A percentile compares a stretch with the other conserved stretches of the same genome.
These are phyloP conservation scores for Hypoxylon lenormandii DNA, from an alignment of 495 filamentous ascomycete genomes.

Conservation along the genomic window DNA sequence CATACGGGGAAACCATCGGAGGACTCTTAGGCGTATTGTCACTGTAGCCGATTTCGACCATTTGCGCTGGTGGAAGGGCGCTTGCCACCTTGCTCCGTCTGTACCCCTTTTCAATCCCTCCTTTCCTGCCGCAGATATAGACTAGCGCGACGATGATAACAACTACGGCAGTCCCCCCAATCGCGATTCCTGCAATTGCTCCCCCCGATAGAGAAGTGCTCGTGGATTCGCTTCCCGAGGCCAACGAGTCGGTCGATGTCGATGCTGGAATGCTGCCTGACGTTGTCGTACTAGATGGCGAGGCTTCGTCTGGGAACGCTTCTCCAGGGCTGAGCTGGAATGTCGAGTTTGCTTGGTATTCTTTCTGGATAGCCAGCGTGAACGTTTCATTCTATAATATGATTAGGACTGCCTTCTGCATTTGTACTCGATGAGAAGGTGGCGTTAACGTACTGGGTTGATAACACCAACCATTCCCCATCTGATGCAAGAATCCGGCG, in stretches of 20 bases:
- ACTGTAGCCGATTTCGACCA: slow-evolving; percentile 42
- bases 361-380: slow-evolving; percentile 49
- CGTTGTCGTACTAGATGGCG: slow-evolving; percentile 6
- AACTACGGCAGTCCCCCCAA: slow-evolving; percentile 58
- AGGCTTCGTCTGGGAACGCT: slow-evolving; percentile 50
- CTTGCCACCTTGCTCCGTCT: slow-evolving; percentile 19
- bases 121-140: slow-evolving; percentile 58
- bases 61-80: slow-evolving; percentile 11
- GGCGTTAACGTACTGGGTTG: slow-evolving; percentile 53
- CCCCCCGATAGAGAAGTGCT: slow-evolving; percentile 47
- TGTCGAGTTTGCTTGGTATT: slow-evolving; percentile 45
- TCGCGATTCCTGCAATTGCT: slow-evolving; percentile 63
- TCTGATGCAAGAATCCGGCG: slow-evolving; percentile 51
- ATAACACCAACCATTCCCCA: slow-evolving; percentile 64
- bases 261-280: slow-evolving; percentile 6
- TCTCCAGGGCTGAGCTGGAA: slow-evolving; percentile 57
- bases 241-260: slow-evolving; percentile 8
- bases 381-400: slow-evolving; percentile 39
- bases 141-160: slow-evolving; percentile 54
- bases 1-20: slow-evolving; percentile 20
- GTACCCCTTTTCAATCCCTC: slow-evolving; percentile 51
- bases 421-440: no score
- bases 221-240: slow-evolving; percentile 12
- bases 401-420: slow-evolving; percentile 1
- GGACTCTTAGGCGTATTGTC: slow-evolving; percentile 49